phyloP scores from a whole-genome alignment of 2,329 filamentous ascomycete species.

The Neofusicoccum parvum region DNA sequence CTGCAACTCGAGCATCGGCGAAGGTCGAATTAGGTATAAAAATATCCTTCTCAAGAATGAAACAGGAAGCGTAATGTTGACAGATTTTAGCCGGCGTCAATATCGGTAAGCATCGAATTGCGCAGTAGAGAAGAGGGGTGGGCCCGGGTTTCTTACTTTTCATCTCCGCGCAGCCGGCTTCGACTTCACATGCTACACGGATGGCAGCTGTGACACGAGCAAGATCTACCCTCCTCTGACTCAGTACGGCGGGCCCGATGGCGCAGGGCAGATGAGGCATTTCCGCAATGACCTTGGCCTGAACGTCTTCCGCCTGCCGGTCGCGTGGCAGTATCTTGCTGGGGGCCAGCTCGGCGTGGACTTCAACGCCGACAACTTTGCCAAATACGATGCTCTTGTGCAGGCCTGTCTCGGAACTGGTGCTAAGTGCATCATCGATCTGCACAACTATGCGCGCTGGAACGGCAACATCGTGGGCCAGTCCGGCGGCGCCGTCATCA shows the following conservation, averaged over 20 bases:
- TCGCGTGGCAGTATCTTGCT: conserved; percentile 30
- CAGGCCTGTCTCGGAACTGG: conserved; percentile 31
- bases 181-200: conserved; percentile 40
- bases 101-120: background rate
- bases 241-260: conserved; percentile 15
- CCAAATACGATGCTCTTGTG: conserved; percentile 31
- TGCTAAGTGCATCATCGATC: conserved; percentile 30
- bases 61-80: background rate
- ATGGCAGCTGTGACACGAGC: conserved; percentile 42
- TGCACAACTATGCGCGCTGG: conserved; percentile 33
- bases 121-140: background rate
- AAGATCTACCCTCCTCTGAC: conserved; percentile 34
- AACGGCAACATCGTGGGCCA: conserved; percentile 20
- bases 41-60: too few species aligned
- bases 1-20: background rate
- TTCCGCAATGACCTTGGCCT: conserved; percentile 27
- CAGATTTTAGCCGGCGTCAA: background rate
- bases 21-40: background rate
- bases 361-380: conserved; percentile 27
- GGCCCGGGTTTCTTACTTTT: background rate
- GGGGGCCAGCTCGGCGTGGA: conserved; percentile 32
- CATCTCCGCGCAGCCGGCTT: conserved; percentile 34
- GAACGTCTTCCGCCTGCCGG: conserved; percentile 11
- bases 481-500: background rate
- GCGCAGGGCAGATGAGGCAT: conserved; percentile 19